These are phyloP conservation scores for Xanthoconium purpureum DNA, from an alignment of 768 basidiomycete genomes.

Conservation along the genomic window DNA sequence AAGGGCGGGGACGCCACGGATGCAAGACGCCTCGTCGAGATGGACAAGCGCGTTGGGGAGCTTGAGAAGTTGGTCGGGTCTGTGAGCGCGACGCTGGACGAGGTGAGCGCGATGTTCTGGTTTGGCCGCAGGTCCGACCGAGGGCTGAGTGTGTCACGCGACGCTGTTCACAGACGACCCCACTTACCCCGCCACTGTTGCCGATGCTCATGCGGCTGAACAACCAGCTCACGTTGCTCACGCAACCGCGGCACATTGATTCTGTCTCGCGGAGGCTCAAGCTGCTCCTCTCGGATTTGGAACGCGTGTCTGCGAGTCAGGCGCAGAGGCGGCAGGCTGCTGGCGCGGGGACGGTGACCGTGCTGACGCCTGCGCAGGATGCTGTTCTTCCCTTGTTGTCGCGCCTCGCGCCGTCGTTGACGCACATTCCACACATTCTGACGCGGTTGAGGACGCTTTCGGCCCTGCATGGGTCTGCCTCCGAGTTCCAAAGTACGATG, in stretches of 20 bases:
- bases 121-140: not conserved
- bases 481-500: conserved; percentile 70
- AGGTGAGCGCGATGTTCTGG: conserved; percentile 47
- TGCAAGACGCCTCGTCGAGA: conserved; percentile 56
- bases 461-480: conserved; percentile 75
- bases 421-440: conserved; percentile 87
- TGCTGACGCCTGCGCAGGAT: conserved; percentile 44
- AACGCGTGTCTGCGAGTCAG: conserved; percentile 59
- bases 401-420: conserved; percentile 67
- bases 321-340: conserved; percentile 23
- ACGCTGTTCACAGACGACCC: conserved; percentile 49
- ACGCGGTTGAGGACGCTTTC: conserved; percentile 84
- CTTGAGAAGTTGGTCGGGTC: conserved; percentile 84
- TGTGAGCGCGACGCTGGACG: conserved; percentile 73
- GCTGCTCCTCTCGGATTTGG: conserved; percentile 87
- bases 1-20: conserved; percentile 32
- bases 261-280: conserved; percentile 93
- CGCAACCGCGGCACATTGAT: conserved; percentile 95
- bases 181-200: conserved; percentile 76
- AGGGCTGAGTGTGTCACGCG: conserved; percentile 2
- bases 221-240: conserved; percentile 80
- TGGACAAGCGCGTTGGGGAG: conserved; percentile 81
- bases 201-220: conserved; percentile 80
- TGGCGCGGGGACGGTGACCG: conserved; percentile 11
- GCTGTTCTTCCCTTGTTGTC: conserved; percentile 66